Base-by-base conservation (phyloP, 2,329 filamentous ascomycete genomes). In the Pseudopyricularia javanii region DNA sequence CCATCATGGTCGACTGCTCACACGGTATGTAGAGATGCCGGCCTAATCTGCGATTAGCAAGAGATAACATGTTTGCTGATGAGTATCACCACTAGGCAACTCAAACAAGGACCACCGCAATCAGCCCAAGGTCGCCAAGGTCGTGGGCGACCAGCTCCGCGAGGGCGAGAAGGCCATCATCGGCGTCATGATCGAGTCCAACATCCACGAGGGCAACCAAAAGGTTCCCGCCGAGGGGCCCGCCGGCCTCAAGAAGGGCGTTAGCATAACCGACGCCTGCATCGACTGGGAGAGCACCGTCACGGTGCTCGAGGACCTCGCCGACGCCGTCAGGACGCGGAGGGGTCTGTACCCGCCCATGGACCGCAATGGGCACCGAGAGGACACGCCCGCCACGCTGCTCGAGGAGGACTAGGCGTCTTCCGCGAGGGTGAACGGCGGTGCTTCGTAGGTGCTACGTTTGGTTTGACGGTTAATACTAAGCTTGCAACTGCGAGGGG, bases 111-210 rank as follows among this genome's bases (percentile, higher is more conserved):
- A 97, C 74, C 91, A 97, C 75, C 85, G 86, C 63, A 98, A 98
- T 73, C 91, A 98, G 74, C 93, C 93, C 62, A 86, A 91, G 72
- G 91, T 97, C 47, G 90, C 91, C 58, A 80, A 86, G 67, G 78
- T 76, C 51, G 74, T 98, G 56, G 85, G 79, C 32, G 88, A 95
- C 53, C 91, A 98, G 74, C 77, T 98, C 58, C 83, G 86, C 51
- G 83, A 86, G 58, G 91, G 91, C 55, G 88, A 98, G 74, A 85
- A 81, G 55, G 85, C 82, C 58, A 95, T 98, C 62, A 80, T 97
- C 59, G 93, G 91, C 66, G 89, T 97, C 65, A 98, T 98, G 91
- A 95, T 98, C 62, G 91, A 98, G 75, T 95, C 89, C 64, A 91
- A 97, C 72, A 91, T 97, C 76, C 83, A 91, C 69, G 93, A 95